A percentile compares a stretch with the other conserved stretches of the same genome.
These are phyloP conservation scores for Akanthomyces dipterigenus DNA, from an alignment of 2,329 filamentous ascomycete genomes.

Conservation along the genomic window DNA sequence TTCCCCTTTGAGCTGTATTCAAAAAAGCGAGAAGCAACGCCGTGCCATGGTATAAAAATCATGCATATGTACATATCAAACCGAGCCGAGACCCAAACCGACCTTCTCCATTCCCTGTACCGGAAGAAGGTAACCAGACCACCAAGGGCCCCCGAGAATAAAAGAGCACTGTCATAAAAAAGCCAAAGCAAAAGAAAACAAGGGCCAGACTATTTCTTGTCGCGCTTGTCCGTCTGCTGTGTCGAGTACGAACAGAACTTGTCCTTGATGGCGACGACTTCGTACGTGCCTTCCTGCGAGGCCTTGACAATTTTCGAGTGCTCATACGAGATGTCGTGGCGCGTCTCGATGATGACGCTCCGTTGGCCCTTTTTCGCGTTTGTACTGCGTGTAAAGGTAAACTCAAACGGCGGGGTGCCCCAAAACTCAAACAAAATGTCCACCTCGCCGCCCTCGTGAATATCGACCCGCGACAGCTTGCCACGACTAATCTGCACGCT, in stretches of 20 bases:
- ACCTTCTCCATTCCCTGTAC: neutral
- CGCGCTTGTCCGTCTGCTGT: slow-evolving; percentile 48
- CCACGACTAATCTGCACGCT: slow-evolving; percentile 87
- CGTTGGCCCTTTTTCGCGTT: slow-evolving; percentile 76
- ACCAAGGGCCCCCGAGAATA: neutral
- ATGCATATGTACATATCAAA: slow-evolving; percentile 8
- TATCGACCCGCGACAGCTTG: slow-evolving; percentile 73
- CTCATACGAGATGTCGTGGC: slow-evolving; percentile 78
- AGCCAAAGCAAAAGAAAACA: neutral
- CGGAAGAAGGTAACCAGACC: neutral
- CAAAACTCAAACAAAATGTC: slow-evolving; percentile 94
- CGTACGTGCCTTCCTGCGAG: slow-evolving; percentile 92
- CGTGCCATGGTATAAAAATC: slow-evolving; percentile 30
- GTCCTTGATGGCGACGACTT: slow-evolving; percentile 95
- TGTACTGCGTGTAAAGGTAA: slow-evolving; percentile 88
- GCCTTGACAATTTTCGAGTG: slow-evolving; percentile 75
- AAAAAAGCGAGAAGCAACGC: slow-evolving; percentile 18
- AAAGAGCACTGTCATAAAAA: neutral
- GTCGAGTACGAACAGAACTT: slow-evolving; percentile 84
- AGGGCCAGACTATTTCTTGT: slow-evolving; percentile 27
- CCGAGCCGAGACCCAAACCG: neutral
- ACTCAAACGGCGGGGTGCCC: slow-evolving; percentile 93
- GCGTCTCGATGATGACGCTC: slow-evolving; percentile 78
- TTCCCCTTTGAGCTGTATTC: slow-evolving; percentile 4
- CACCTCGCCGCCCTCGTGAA: slow-evolving; percentile 92